Conservation (phyloP, 257 asterid genomes). For the Solanum virginianum region DNA sequence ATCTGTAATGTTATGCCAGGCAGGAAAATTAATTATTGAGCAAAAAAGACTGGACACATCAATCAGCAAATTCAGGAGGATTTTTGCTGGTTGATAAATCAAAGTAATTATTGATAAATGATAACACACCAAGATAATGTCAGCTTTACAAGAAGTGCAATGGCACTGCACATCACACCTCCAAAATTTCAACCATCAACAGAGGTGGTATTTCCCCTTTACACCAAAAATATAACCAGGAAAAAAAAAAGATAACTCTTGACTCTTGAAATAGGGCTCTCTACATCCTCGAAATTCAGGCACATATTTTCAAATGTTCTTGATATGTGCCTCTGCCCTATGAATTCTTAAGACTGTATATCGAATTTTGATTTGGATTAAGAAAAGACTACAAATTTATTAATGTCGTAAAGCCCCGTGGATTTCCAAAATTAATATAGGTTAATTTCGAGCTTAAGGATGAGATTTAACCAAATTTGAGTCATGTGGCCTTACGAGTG, state of each 20-base stretch:
- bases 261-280: background rate
- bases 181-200: background rate
- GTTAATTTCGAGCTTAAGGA: background rate
- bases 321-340: background rate
- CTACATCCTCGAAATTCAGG: background rate
- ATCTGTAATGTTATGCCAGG: constrained; percentile 6
- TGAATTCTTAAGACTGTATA: background rate
- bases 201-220: background rate
- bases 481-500: background rate
- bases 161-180: background rate
- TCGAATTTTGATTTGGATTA: background rate
- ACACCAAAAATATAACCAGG: background rate
- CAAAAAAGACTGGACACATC: background rate
- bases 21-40: background rate
- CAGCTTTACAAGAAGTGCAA: background rate
- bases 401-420: background rate
- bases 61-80: background rate
- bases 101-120: background rate
- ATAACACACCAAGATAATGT: background rate
- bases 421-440: background rate
- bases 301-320: background rate
- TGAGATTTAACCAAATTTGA: background rate
- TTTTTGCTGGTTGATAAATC: background rate
- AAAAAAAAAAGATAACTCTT: background rate
- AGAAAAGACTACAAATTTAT: background rate